Conservation (phyloP, 805 yeast genomes). For the Isabelozyma pseudorhagii region DNA sequence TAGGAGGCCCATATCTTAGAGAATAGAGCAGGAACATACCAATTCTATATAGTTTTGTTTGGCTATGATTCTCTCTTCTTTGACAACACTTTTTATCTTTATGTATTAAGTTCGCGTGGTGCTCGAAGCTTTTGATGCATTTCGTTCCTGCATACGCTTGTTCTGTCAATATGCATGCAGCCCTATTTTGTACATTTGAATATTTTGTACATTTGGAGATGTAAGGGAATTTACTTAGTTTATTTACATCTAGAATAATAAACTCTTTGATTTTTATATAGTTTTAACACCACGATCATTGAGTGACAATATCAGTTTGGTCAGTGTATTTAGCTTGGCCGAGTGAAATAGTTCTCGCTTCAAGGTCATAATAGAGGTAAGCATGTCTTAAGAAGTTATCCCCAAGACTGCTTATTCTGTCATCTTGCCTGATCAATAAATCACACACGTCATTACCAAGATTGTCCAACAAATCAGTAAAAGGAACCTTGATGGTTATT, state of each 20-base stretch:
- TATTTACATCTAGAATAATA: not conserved
- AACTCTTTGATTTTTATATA: not conserved
- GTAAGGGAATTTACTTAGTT: no score
- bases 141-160: no score
- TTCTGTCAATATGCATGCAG: no score
- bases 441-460: not conserved
- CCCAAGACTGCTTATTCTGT: slow-evolving; percentile 3
- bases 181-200: no score
- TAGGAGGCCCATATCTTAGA: no score
- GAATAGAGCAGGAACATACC: no score
- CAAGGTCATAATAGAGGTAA: slow-evolving; percentile 13
- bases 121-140: no score
- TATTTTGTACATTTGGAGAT: no score
- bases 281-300: not conserved
- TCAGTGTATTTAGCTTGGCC: slow-evolving; percentile 10
- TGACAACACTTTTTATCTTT: no score
- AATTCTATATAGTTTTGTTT: no score
- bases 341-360: slow-evolving; percentile 10
- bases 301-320: slow-evolving; percentile 1
- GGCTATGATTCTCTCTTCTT: no score
- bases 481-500: slow-evolving; percentile 4
- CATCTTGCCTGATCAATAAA: not conserved
- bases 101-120: no score
- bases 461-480: slow-evolving; percentile 2
- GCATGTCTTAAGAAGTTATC: slow-evolving; percentile 15